These are phyloP conservation scores for Talaromyces liani DNA, from an alignment of 495 filamentous ascomycete species.

Conservation along the genomic window DNA sequence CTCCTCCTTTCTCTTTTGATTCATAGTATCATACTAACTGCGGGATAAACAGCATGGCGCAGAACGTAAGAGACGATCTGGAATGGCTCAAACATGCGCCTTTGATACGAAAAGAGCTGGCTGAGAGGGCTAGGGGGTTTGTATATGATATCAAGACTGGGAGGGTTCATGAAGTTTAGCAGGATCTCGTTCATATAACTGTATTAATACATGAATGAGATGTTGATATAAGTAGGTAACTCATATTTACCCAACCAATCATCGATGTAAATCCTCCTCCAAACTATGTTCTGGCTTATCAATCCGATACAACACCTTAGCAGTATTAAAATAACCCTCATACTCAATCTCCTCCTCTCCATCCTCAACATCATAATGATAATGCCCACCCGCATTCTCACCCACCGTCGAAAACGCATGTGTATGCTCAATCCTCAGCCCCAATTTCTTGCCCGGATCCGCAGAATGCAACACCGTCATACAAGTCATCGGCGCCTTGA, in stretches of 20 bases:
- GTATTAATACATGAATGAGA: background rate
- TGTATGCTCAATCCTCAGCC: background rate
- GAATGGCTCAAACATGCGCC: background rate
- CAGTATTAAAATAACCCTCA: background rate
- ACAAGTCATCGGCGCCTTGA: background rate
- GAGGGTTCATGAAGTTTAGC: background rate
- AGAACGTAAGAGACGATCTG: constrained; percentile 1
- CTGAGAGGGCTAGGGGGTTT: background rate
- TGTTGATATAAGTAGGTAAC: background rate
- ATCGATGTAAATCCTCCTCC: background rate
- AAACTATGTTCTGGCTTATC: background rate
- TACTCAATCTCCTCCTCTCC: background rate
- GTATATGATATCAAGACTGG: constrained; percentile 1
- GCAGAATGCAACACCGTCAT: background rate
- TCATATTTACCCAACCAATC: background rate
- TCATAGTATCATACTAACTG: background rate
- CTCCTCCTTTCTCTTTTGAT: background rate
- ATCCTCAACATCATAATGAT: background rate
- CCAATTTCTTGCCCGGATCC: background rate
- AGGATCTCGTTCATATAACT: background rate
- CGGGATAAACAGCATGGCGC: background rate
- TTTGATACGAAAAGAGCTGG: background rate
- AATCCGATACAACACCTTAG: background rate
- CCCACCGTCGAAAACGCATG: background rate
- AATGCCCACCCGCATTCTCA: background rate